These are phyloP conservation scores for Colletotrichum destructivum DNA, from an alignment of 2,329 filamentous ascomycete genomes.

Conservation along the genomic window DNA sequence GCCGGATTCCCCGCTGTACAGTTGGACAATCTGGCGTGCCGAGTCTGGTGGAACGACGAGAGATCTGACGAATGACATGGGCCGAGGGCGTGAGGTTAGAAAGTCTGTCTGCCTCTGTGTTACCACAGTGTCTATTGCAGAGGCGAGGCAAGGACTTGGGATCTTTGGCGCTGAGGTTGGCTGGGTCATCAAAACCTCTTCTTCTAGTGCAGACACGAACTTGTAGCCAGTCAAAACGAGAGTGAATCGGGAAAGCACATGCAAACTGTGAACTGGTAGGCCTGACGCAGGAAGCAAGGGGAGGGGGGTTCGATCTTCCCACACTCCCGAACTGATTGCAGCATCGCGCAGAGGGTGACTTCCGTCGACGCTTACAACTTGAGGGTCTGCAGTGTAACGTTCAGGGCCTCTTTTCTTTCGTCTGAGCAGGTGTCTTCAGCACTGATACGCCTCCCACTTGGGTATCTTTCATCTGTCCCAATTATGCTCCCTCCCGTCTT, in stretches of 20 bases:
- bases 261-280: not conserved
- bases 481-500: constrained; percentile 13
- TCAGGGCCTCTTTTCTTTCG: not conserved
- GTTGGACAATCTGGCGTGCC: constrained; percentile 16
- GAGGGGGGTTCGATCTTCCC: not conserved
- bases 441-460: constrained; percentile 14
- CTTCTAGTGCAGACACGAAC: no score
- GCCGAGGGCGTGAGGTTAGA: not conserved
- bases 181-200: no score
- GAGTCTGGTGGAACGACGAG: constrained; percentile 24
- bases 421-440: not conserved
- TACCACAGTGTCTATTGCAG: no score
- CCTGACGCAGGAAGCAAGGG: not conserved
- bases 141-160: no score
- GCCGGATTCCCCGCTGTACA: constrained; percentile 1
- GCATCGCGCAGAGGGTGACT: constrained; percentile 30
- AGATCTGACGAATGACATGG: constrained; percentile 10
- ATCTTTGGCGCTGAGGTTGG: no score
- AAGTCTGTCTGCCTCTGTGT: not conserved
- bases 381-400: constrained; percentile 5
- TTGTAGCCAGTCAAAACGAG: no score
- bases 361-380: not conserved
- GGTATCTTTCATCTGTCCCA: not conserved
- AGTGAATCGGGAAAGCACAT: not conserved
- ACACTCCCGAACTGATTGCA: constrained; percentile 26